phyloP scores from a whole-genome alignment of 805 yeast species.

The Suhomyces tanzawaensis region DNA sequence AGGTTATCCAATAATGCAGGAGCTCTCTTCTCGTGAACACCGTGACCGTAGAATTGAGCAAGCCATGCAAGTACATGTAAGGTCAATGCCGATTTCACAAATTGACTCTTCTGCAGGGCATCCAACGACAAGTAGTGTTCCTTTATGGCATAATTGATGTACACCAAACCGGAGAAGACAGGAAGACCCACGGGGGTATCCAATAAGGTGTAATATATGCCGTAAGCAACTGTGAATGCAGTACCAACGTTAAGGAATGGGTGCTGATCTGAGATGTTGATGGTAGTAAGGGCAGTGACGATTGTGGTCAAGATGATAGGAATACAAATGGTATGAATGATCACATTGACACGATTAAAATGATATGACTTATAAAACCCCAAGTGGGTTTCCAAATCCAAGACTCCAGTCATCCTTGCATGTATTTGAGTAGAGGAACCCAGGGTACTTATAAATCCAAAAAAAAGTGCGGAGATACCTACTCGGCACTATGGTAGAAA shows the following conservation, averaged over 20 bases:
- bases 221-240: constrained; percentile 45
- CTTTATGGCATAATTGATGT: constrained; percentile 23
- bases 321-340: constrained; percentile 74
- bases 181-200: constrained; percentile 46
- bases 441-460: no score
- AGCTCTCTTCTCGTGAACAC: constrained; percentile 70
- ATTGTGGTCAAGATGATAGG: constrained; percentile 69
- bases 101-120: constrained; percentile 16
- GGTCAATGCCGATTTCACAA: constrained; percentile 27
- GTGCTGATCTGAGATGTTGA: constrained; percentile 15
- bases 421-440: background rate
- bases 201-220: constrained; percentile 56
- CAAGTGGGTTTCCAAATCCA: constrained; percentile 38
- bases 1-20: constrained; percentile 87
- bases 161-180: constrained; percentile 21
- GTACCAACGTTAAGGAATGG: constrained; percentile 48
- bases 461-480: no score
- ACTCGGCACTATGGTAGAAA: no score
- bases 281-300: constrained; percentile 36
- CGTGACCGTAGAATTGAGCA: constrained; percentile 87
- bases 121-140: constrained; percentile 20
- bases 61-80: constrained; percentile 66
- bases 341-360: constrained; percentile 57
- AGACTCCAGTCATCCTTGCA: constrained; percentile 35
- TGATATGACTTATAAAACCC: constrained; percentile 49